Conservation (phyloP, 805 yeast genomes). For the Peterozyma xylosa region DNA sequence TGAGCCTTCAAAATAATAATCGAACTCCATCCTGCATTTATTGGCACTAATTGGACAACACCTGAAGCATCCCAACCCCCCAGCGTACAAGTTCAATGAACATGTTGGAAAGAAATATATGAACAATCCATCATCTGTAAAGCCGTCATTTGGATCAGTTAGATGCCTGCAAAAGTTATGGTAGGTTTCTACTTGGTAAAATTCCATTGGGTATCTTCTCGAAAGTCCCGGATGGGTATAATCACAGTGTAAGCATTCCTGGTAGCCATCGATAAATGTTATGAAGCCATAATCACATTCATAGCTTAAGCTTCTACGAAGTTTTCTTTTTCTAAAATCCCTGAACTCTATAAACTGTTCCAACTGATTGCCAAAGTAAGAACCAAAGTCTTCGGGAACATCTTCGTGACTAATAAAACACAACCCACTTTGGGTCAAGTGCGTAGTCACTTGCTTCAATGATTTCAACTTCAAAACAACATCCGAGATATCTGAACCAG, state of each 20-base stretch:
- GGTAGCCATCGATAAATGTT: too few relatives aligned
- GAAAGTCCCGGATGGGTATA: too few relatives aligned
- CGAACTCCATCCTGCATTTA: slow-evolving; percentile 22
- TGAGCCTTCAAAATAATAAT: slow-evolving; percentile 20
- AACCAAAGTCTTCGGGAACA: slow-evolving; percentile 12
- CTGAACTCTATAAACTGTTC: slow-evolving; percentile 13
- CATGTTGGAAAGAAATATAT: slow-evolving; percentile 10
- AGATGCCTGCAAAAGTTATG: too few relatives aligned
- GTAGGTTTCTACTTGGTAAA: too few relatives aligned
- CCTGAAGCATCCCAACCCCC: slow-evolving; percentile 22
- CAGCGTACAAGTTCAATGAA: slow-evolving; percentile 19
- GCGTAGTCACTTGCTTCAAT: slow-evolving; percentile 15
- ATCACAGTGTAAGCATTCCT: too few relatives aligned
- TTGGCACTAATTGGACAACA: slow-evolving; percentile 19
- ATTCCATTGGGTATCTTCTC: too few relatives aligned
- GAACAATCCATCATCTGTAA: too few relatives aligned
- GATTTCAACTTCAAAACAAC: slow-evolving; percentile 6
- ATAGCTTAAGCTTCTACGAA: slow-evolving; percentile 16
- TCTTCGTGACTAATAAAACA: slow-evolving; percentile 18
- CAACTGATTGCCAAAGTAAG: slow-evolving; percentile 15
- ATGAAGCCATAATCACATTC: slow-evolving; percentile 1
- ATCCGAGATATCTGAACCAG: slow-evolving; percentile 9
- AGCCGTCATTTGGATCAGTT: too few relatives aligned
- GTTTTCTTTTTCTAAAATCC: slow-evolving; percentile 13
- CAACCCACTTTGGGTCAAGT: slow-evolving; percentile 17